These are phyloP conservation scores for Fusarium cicatricum DNA, from an alignment of 2,329 filamentous ascomycete species.

Conservation along the genomic window DNA sequence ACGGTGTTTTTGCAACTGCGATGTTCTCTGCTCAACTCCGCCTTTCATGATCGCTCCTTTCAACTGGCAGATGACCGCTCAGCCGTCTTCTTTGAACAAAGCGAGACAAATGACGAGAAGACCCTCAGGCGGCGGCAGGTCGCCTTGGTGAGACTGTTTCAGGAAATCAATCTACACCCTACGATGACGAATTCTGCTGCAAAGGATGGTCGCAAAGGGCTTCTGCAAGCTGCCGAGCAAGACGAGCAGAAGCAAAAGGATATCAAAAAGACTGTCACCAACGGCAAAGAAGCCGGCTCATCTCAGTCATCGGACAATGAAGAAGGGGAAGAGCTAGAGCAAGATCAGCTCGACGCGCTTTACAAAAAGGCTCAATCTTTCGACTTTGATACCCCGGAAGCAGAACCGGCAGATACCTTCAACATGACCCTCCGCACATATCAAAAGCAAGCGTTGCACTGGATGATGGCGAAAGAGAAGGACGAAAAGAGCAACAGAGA, in stretches of 20 bases:
- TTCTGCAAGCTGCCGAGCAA: constrained; percentile 87
- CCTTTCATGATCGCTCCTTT: constrained; percentile 72
- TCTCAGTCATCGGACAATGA: constrained; percentile 73
- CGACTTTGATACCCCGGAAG: constrained; percentile 89
- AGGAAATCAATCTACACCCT: constrained; percentile 86
- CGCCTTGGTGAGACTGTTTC: constrained; percentile 85
- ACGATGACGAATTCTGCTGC: constrained; percentile 77
- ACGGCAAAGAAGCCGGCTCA: constrained; percentile 52
- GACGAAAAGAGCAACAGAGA: constrained; percentile 76
- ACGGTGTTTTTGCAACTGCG: constrained; percentile 90
- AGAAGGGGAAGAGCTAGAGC: constrained; percentile 89
- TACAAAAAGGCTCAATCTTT: constrained; percentile 98
- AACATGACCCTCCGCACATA: constrained; percentile 86
- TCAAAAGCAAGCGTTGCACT: constrained; percentile 92
- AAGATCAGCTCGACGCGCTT: constrained; percentile 91
- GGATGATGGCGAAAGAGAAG: constrained; percentile 96
- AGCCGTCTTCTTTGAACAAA: constrained; percentile 80
- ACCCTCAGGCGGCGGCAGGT: constrained; percentile 85
- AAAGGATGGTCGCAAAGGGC: constrained; percentile 81
- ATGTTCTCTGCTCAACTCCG: constrained; percentile 76
- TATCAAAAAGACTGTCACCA: constrained; percentile 46
- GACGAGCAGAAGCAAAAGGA: constrained; percentile 78
- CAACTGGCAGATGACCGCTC: constrained; percentile 73
- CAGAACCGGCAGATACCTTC: constrained; percentile 84
- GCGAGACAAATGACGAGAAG: constrained; percentile 86